Conservation (phyloP, 768 basidiomycete genomes). For the Kwoniella europaea region DNA sequence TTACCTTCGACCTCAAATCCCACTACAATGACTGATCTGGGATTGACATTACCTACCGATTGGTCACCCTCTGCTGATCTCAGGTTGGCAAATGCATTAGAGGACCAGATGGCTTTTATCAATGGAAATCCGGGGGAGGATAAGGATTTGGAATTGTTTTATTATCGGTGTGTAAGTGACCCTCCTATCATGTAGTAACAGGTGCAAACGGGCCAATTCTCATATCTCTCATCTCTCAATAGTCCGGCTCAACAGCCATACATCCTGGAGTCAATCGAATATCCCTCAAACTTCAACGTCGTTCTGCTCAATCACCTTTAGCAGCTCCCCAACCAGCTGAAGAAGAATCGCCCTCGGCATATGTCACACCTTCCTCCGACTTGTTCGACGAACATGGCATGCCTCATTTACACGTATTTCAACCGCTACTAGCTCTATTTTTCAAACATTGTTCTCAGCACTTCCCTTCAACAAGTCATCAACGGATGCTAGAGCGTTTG, state of each 20-base stretch:
- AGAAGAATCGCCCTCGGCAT: slow-evolving; percentile 16
- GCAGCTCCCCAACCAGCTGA: slow-evolving; percentile 38
- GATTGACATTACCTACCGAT: slow-evolving; percentile 1
- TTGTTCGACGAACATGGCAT: slow-evolving; percentile 50
- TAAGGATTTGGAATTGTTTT: slow-evolving; percentile 51
- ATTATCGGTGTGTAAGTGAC: slow-evolving; percentile 54
- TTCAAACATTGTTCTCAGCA: slow-evolving; percentile 49
- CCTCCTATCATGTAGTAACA: background rate
- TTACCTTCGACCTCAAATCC: background rate
- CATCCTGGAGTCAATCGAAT: slow-evolving; percentile 57
- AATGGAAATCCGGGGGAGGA: slow-evolving; percentile 54
- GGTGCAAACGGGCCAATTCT: background rate
- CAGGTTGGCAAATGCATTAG: slow-evolving; percentile 41
- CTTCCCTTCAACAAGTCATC: slow-evolving; percentile 46
- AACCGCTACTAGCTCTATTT: slow-evolving; percentile 51
- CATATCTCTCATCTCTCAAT: background rate
- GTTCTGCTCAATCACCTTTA: slow-evolving; percentile 36
- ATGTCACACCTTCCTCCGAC: slow-evolving; percentile 19
- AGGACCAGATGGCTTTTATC: slow-evolving; percentile 50
- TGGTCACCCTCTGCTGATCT: slow-evolving; percentile 37
- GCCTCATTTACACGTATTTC: slow-evolving; percentile 45
- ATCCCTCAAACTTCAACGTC: slow-evolving; percentile 50
- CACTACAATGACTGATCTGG: background rate
- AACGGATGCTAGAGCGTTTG: slow-evolving; percentile 45
- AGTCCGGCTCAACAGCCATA: slow-evolving; percentile 55